These are phyloP conservation scores for Scedosporium aurantiacum DNA, from an alignment of 2,329 filamentous ascomycete species.

Conservation along the genomic window DNA sequence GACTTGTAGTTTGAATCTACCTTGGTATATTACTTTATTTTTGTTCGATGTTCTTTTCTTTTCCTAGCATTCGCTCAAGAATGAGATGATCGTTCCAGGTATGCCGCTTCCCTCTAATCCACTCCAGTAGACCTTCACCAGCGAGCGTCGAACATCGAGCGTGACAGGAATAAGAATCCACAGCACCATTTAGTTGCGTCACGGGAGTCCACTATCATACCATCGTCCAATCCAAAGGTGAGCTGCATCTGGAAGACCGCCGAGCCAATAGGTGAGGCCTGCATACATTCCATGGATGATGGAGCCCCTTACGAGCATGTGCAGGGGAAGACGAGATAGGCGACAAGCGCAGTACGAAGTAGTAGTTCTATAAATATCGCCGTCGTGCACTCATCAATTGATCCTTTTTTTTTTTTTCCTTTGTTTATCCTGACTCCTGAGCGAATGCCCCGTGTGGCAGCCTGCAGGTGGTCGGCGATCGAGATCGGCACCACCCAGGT, in stretches of 20 bases:
- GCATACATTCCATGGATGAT: not conserved
- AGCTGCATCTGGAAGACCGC: not conserved
- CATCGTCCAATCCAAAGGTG: not conserved
- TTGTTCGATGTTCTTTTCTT: no score
- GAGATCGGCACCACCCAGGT: not conserved
- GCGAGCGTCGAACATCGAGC: not conserved
- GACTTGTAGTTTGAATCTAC: no score
- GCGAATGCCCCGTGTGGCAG: no score
- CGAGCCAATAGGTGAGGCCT: not conserved
- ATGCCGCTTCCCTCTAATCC: no score
- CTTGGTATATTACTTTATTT: no score
- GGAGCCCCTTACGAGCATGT: not conserved
- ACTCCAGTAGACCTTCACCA: not conserved
- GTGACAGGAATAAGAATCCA: not conserved
- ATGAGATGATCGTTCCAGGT: no score
- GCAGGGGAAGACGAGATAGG: not conserved
- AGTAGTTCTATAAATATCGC: not conserved
- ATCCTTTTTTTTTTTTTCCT: not conserved
- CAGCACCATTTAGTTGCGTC: not conserved
- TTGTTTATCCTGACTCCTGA: no score
- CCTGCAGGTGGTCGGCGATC: not conserved
- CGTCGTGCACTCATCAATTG: not conserved
- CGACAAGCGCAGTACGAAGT: not conserved
- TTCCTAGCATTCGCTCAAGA: no score
- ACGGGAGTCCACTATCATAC: not conserved